Evolutionary conservation across 352 stramenopile genomes (phyloP), one percentile per base, ranked within the genome.

Genomic region (Peronosclerospora sorghi): DNA sequence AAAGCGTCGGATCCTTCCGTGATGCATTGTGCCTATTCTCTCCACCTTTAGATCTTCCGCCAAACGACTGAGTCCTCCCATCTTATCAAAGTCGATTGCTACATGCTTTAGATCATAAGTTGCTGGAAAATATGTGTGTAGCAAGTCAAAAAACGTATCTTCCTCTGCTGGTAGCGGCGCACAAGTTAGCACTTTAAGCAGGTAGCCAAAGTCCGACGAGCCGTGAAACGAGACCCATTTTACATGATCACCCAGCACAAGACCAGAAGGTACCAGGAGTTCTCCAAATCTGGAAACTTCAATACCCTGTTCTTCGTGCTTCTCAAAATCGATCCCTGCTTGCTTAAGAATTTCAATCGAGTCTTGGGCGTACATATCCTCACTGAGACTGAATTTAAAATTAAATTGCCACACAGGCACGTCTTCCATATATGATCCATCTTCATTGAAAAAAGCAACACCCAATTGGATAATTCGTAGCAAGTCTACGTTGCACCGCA

Each of bases 331-430:
- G 41, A 99, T 98, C 10, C 96, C 96, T 1, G 88, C 96, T 41
- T 97, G 85, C 45, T 97, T 96, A 18, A 99, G 70, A 42, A 99
- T 85, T 63, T 99, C 94, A 61, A 99, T 99, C 32, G 88, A 98
- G 68, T 98, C 96, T 59, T 98, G 94, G 20, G 96, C 95, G 78
- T 98, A 99, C 88, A 99, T 98, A 75, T 99, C 96, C 54, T 98
- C 94, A 45, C 86, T 73, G 21, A 99, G 59, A 53, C 83, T 95
- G 59, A 99, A 99, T 65, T 97, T 95, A 72, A 99, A 99, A 76
- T 99, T 99, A 74, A 99, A 99, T 72, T 99, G 96, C 93, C 92
- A 99, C 56, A 96, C 97, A 3, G 91, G 94, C 73, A 96, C 92
- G 41, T 92, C 92, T 34, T 73, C 65, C 60, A 96, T 95, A 59